phyloP scores from a whole-genome alignment of 2,329 filamentous ascomycete genomes.

The Fusarium euwallaceae region DNA sequence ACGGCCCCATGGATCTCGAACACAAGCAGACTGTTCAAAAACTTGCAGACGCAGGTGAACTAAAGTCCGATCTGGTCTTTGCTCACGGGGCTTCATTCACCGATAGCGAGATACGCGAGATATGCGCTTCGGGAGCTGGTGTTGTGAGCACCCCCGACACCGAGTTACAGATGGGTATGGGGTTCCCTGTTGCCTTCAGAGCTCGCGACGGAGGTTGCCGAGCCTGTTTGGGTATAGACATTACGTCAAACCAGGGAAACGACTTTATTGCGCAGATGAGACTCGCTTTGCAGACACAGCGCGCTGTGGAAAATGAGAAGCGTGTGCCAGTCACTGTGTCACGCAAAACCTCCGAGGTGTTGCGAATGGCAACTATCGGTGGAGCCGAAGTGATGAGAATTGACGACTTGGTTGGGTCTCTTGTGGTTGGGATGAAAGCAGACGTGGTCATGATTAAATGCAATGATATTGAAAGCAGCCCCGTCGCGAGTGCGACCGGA shows the following conservation, averaged over 20 bases:
- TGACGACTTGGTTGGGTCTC: not conserved
- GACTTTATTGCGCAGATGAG: not conserved
- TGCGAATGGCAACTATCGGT: not conserved
- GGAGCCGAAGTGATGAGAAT: not conserved
- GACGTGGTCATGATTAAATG: not conserved
- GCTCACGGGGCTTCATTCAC: not conserved
- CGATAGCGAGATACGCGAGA: not conserved
- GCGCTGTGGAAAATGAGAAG: not conserved
- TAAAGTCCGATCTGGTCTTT: not conserved
- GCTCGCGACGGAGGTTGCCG: not conserved
- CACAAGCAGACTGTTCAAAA: not conserved
- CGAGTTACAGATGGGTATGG: constrained; percentile 1
- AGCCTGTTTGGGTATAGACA: not conserved
- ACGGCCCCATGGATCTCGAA: not conserved
- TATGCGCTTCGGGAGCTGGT: not conserved
- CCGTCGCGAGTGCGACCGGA: not conserved
- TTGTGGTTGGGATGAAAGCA: not conserved
- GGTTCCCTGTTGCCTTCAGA: not conserved
- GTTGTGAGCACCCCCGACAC: not conserved
- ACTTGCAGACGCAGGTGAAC: not conserved
- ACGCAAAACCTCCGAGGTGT: not conserved
- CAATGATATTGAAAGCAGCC: not conserved
- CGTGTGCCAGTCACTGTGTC: not conserved
- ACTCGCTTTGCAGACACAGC: not conserved
- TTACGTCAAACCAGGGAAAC: not conserved